A percentile compares a stretch with the other conserved stretches of the same genome.
Conservation (phyloP, 306 rosid genomes). For the Quercus gilva region DNA sequence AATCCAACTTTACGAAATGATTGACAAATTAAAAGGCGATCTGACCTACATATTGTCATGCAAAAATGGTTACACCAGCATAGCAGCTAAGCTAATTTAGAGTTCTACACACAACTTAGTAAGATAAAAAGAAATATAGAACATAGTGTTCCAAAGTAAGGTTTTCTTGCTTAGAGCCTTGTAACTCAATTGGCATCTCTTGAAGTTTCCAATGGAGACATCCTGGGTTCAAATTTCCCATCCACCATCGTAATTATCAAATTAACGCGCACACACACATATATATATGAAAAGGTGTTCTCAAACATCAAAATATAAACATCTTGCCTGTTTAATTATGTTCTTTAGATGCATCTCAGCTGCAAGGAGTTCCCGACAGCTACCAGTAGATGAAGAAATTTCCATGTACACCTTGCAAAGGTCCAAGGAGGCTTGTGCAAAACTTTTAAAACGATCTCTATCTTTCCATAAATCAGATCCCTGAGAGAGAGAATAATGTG, state of each 20-base stretch:
- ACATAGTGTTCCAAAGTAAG: neutral
- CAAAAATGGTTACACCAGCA: neutral
- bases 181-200: too few relatives aligned
- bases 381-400: conserved; percentile 62
- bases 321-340: conserved; percentile 74
- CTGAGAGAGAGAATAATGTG: conserved; percentile 30
- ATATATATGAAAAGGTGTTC: neutral
- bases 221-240: too few relatives aligned
- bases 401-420: conserved; percentile 80
- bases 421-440: conserved; percentile 80
- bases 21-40: neutral
- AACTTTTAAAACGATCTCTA: conserved; percentile 59
- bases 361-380: conserved; percentile 52
- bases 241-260: too few relatives aligned
- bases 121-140: neutral
- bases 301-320: conserved; percentile 5
- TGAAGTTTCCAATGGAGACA: too few relatives aligned
- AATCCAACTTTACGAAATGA: neutral
- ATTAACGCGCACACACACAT: too few relatives aligned
- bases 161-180: neutral
- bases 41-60: neutral
- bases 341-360: conserved; percentile 94
- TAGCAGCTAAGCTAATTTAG: neutral
- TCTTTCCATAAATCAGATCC: conserved; percentile 90
- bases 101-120: neutral